Base-by-base conservation (phyloP, 768 basidiomycete genomes). In the Suillus luteus region DNA sequence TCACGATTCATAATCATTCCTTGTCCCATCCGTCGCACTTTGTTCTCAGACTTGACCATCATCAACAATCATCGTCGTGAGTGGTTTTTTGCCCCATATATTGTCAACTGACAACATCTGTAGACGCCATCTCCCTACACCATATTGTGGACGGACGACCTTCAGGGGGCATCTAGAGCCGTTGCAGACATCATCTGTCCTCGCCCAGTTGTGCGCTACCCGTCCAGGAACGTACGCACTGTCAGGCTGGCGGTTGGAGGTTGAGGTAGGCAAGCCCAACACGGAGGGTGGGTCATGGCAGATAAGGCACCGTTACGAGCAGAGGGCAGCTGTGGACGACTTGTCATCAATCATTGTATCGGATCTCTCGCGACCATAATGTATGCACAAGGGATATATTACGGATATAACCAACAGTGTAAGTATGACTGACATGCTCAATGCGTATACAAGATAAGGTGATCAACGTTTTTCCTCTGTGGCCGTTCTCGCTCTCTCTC, bases 1-100 rank as follows among this genome's bases (percentile, higher is more conserved):
- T 95, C 66, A 76, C 75, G 17, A 65, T 96, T 35, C 83, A 85
- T 35, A 96, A 96, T 71, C 82, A 87, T 66, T 96, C 95, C 0
- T 75, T 86, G 46, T 85, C 87, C 1, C 81, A 86, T 59, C 74
- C 83, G 19, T 80, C 80, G n/a, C 81, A 84, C 51, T 92, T 85
- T 68, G 77, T 83, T 44, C 75, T 94, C 15, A 83, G 76, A 64
- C 71, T 92, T 9, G 69, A 74, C 64, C 68, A 72, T 12, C 68
- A 74, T 62, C 65, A 58, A 27, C 24, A 27, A 27, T 59, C 61
- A 46, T 68, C 71, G 70, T 67, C 59, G 69, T 66, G 63, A 61
- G 68, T 69, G 33, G 22, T 64, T 55, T 62, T 64, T 41, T 57
- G 15, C 59, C 22, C 12, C 22, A 22, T 41, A 43, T 24, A 40